A percentile compares a stretch with the other conserved stretches of the same genome.
Evolutionary conservation across 202 grass and related monocot genomes (phyloP).

Genomic region (Setaria italica): DNA sequence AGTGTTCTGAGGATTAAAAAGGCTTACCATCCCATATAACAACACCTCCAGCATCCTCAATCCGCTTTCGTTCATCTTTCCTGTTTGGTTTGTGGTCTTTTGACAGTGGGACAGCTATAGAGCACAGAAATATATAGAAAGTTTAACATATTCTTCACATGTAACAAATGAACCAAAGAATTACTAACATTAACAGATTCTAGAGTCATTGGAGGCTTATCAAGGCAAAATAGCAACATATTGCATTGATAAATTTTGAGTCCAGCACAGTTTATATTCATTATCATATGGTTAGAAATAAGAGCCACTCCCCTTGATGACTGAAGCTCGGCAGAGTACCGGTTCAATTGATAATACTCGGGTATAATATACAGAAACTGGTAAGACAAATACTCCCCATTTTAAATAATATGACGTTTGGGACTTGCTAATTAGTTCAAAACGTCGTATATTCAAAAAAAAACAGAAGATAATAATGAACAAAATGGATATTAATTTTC

Average conservation of each 20-base stretch:
- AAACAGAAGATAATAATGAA: neutral
- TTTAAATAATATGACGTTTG: neutral
- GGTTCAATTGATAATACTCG: neutral
- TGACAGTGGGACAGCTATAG: slow-evolving; percentile 73
- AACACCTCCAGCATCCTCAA: slow-evolving; percentile 87
- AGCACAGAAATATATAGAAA: slow-evolving; percentile 36
- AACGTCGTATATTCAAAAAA: neutral
- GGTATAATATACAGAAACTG: neutral
- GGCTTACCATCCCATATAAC: slow-evolving; percentile 72
- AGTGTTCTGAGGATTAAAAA: neutral
- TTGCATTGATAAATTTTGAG: neutral
- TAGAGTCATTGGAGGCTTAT: slow-evolving; percentile 19
- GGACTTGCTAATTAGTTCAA: neutral
- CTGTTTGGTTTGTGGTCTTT: slow-evolving; percentile 89
- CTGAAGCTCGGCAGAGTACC: neutral
- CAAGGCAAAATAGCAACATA: slow-evolving; percentile 34
- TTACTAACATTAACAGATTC: neutral
- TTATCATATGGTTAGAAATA: neutral
- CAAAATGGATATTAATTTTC: neutral
- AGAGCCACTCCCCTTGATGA: neutral
- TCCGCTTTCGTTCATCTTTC: slow-evolving; percentile 71
- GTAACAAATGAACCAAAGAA: slow-evolving; percentile 31
- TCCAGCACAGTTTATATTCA: slow-evolving; percentile 9
- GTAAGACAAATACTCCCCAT: neutral
- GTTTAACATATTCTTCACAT: neutral